Percentiles rank a stretch among this genome's conserved stretches.
Conservation (phyloP, 2,329 filamentous ascomycete species). For the Pezicula radicicola region DNA sequence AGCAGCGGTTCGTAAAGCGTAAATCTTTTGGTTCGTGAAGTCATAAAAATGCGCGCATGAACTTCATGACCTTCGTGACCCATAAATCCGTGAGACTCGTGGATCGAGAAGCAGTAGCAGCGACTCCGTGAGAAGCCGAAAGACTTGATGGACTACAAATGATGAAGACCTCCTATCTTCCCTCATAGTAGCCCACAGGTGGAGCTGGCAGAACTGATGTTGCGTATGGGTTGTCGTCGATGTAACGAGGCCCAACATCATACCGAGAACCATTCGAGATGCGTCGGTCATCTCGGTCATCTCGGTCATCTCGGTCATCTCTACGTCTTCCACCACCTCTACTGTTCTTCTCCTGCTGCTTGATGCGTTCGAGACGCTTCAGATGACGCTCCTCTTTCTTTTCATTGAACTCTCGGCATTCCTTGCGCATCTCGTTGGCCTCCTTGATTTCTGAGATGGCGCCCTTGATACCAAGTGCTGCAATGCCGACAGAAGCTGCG, state of each 20-base stretch:
- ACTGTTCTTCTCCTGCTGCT: conserved; percentile 33
- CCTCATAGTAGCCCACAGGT: conserved; percentile 25
- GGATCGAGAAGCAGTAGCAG: not conserved
- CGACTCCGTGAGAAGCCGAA: too few relatives aligned
- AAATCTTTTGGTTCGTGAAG: not conserved
- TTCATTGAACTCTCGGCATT: conserved; percentile 50
- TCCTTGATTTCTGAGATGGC: conserved; percentile 65
- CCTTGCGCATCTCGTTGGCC: conserved; percentile 58
- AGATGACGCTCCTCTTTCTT: conserved; percentile 41
- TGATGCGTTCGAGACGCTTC: conserved; percentile 41
- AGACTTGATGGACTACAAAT: too few relatives aligned
- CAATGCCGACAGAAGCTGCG: conserved; percentile 63
- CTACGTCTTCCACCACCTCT: conserved; percentile 17
- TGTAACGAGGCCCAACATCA: conserved; percentile 36
- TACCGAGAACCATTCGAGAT: conserved; percentile 24
- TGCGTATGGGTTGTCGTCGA: conserved; percentile 42
- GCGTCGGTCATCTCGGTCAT: conserved; percentile 26
- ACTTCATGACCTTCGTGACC: not conserved
- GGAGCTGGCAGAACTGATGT: conserved; percentile 26
- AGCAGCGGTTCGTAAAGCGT: not conserved
- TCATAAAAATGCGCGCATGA: not conserved
- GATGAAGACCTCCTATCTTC: conserved; percentile 10
- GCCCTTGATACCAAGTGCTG: conserved; percentile 64
- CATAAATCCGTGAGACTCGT: not conserved
- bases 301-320: conserved; percentile 31